Evolutionary conservation across 2,329 filamentous ascomycete species (phyloP).

Genomic region (Septoria petroselini): DNA sequence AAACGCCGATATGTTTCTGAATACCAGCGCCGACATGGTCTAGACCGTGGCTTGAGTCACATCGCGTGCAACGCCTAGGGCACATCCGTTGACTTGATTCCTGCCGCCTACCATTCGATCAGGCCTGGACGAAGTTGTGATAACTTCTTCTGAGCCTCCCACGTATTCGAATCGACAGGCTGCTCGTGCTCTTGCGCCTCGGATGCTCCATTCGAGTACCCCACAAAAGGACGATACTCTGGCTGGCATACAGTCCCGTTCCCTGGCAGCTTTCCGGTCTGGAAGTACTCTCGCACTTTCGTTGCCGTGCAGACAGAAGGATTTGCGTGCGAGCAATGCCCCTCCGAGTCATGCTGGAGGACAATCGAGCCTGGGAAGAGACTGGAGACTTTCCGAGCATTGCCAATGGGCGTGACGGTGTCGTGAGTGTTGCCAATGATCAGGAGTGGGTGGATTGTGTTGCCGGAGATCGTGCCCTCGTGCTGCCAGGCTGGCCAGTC

Average conservation of each 20-base stretch:
- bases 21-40: too few relatives aligned
- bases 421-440: constrained; percentile 37
- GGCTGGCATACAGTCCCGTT: constrained; percentile 7
- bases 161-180: too few relatives aligned
- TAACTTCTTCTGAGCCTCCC: too few relatives aligned
- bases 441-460: constrained; percentile 34
- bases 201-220: background rate
- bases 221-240: constrained; percentile 17
- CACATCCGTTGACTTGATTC: too few relatives aligned
- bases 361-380: constrained; percentile 32
- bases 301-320: constrained; percentile 30
- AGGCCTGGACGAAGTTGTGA: too few relatives aligned
- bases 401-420: constrained; percentile 35
- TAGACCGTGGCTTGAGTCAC: too few relatives aligned
- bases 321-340: constrained; percentile 25
- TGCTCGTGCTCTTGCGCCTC: too few relatives aligned
- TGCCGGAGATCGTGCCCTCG: constrained; percentile 15
- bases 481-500: constrained; percentile 8
- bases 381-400: constrained; percentile 37
- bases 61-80: too few relatives aligned
- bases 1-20: too few relatives aligned
- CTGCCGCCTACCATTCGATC: too few relatives aligned
- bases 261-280: constrained; percentile 33
- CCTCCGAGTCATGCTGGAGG: constrained; percentile 34
- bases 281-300: constrained; percentile 34